Percentiles rank a stretch among this genome's conserved stretches.
Evolutionary conservation across 202 grass and related monocot species (phyloP).

Genomic region (Elaeis oleifera): DNA sequence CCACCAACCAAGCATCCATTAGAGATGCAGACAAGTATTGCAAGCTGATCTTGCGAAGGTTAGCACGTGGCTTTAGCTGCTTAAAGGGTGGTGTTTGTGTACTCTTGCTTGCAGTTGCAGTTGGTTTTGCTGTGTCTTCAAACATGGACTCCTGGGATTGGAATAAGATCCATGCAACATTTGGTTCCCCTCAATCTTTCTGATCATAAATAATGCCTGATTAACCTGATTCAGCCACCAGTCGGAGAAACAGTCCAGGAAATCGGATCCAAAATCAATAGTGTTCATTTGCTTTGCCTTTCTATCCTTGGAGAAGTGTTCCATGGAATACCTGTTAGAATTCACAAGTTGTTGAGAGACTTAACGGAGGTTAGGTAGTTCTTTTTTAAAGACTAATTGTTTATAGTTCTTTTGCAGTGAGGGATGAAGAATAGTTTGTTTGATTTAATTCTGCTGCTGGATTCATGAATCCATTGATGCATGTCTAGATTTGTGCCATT

Average conservation of each 20-base stretch:
- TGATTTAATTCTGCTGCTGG: too few species aligned
- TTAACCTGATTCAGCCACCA: too few species aligned
- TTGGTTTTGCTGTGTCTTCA: slow-evolving; percentile 37
- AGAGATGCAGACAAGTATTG: slow-evolving; percentile 91
- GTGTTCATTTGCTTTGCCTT: slow-evolving; percentile 2
- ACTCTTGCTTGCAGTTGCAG: slow-evolving; percentile 31
- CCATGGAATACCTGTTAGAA: too few species aligned
- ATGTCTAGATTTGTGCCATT: too few species aligned
- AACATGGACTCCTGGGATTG: slow-evolving; percentile 38
- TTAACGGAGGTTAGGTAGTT: too few species aligned
- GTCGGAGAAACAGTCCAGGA: neutral
- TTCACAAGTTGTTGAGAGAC: too few species aligned
- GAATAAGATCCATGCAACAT: slow-evolving; percentile 49
- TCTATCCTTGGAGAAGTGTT: neutral
- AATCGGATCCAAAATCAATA: neutral
- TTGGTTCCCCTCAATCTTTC: slow-evolving; percentile 32
- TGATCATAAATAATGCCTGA: slow-evolving; percentile 17
- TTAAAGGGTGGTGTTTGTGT: slow-evolving; percentile 54
- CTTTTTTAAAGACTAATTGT: too few species aligned
- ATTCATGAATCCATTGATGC: too few species aligned
- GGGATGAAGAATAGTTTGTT: too few species aligned
- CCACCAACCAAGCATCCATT: slow-evolving; percentile 38
- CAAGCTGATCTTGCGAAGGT: slow-evolving; percentile 66
- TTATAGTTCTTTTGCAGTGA: too few species aligned
- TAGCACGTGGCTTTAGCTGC: slow-evolving; percentile 42